Conservation (phyloP, 164 flowering plant species). For the Stephania cephalantha region DNA sequence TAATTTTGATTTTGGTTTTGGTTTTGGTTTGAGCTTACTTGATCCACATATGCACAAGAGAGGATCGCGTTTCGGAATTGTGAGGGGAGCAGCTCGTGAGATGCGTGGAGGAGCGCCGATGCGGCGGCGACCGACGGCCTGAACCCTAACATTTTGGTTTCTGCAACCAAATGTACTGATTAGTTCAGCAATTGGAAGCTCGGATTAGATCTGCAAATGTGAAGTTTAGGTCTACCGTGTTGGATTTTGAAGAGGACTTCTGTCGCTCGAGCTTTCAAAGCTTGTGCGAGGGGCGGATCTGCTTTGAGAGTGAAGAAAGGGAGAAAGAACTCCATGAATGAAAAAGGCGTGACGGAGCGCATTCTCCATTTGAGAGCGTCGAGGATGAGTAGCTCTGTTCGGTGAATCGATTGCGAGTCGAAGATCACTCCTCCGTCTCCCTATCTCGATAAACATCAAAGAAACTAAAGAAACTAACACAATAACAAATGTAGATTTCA, state of each 20-base stretch:
- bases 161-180: conserved; percentile 20
- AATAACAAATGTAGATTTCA: no score
- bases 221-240: conserved; percentile 28
- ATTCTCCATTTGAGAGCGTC: conserved; percentile 66
- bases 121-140: conserved; percentile 61
- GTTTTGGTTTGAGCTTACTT: conserved; percentile 21
- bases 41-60: conserved; percentile 40
- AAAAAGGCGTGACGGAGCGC: conserved; percentile 71
- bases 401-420: conserved; percentile 36
- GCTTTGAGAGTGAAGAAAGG: conserved; percentile 31
- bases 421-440: conserved; percentile 41
- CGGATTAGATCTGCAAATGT: background rate
- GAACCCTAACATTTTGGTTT: conserved; percentile 41
- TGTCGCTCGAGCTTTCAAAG: conserved; percentile 41
- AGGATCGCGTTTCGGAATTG: conserved; percentile 33
- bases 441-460: conserved; percentile 16
- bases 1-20: background rate
- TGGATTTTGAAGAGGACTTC: conserved; percentile 52
- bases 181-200: no score
- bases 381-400: conserved; percentile 58
- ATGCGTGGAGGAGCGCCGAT: conserved; percentile 52
- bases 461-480: no score
- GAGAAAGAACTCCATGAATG: conserved; percentile 47
- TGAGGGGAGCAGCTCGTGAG: conserved; percentile 44
- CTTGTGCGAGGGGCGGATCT: conserved; percentile 30